phyloP scores from a whole-genome alignment of 2,329 filamentous ascomycete genomes.

The Capronia epimyces region DNA sequence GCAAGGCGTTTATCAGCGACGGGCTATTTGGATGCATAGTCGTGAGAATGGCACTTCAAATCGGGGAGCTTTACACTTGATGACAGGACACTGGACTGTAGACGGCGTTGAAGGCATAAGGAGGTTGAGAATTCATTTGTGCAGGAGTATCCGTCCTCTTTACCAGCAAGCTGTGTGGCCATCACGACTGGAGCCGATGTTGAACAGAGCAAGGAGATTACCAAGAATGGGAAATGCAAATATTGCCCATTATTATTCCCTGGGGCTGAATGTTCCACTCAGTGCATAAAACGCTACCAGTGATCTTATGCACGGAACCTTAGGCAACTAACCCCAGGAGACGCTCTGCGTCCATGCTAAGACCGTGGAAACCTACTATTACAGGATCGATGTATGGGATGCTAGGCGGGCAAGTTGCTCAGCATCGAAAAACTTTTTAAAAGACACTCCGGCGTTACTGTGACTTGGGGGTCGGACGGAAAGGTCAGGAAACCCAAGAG shows the following conservation, averaged over 20 bases:
- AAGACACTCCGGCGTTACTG: not conserved
- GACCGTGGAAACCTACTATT: no score
- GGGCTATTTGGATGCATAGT: constrained; percentile 6
- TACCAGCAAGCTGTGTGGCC: not conserved
- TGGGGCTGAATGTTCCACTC: no score
- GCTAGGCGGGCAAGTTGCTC: no score
- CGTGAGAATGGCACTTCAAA: not conserved
- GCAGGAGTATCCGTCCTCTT: not conserved
- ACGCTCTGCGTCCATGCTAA: no score
- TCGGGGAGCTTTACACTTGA: not conserved
- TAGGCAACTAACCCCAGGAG: no score
- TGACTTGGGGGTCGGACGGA: not conserved
- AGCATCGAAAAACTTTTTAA: no score
- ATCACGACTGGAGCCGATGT: not conserved
- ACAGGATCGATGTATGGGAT: no score
- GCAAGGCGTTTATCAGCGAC: constrained; percentile 15
- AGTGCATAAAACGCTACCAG: no score
- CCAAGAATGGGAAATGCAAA: no score
- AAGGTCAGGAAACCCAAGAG: not conserved
- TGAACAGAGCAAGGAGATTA: no score
- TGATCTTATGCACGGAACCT: no score
- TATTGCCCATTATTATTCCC: no score
- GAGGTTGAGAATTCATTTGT: not conserved
- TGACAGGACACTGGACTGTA: not conserved
- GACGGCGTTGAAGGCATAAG: not conserved